These are phyloP conservation scores for Kazachstania africana DNA, from an alignment of 805 yeast genomes.

Conservation along the genomic window DNA sequence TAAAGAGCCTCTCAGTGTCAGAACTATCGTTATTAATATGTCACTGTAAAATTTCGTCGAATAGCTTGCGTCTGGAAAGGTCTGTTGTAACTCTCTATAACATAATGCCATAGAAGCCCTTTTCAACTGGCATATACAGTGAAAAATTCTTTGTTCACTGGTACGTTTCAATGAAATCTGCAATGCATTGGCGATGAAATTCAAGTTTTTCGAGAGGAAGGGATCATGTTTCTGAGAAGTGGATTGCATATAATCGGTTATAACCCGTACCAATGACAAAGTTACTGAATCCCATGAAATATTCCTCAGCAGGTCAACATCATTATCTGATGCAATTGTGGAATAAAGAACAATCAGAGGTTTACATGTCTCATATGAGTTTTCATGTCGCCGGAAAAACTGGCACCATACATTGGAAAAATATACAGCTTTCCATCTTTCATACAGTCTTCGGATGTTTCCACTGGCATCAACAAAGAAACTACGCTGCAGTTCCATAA, in stretches of 20 bases:
- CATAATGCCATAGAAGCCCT: slow-evolving; percentile 8
- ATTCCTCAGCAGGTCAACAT: too few species aligned
- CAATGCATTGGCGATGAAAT: slow-evolving; percentile 1
- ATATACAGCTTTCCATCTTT: slow-evolving; percentile 12
- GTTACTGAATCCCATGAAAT: slow-evolving; percentile 12
- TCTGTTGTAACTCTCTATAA: slow-evolving; percentile 5
- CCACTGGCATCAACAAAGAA: slow-evolving; percentile 19
- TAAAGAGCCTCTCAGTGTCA: slow-evolving; percentile 10
- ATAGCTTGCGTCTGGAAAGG: slow-evolving; percentile 7
- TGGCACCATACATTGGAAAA: slow-evolving; percentile 20
- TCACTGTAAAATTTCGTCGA: slow-evolving; percentile 9
- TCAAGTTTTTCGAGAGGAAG: not conserved
- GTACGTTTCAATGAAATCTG: slow-evolving; percentile 8
- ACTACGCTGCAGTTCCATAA: slow-evolving; percentile 9
- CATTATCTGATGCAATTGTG: too few species aligned
- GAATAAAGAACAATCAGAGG: too few species aligned
- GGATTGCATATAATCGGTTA: slow-evolving; percentile 6
- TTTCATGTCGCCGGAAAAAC: too few species aligned
- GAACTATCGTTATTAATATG: slow-evolving; percentile 11
- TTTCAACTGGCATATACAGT: too few species aligned
- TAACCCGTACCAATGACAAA: slow-evolving; percentile 5
- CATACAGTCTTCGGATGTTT: slow-evolving; percentile 5
- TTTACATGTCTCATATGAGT: too few species aligned
- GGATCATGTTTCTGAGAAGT: not conserved
- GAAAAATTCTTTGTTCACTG: too few species aligned